phyloP scores from a whole-genome alignment of 441 rosid genomes.

The Gossypium davidsonii region DNA sequence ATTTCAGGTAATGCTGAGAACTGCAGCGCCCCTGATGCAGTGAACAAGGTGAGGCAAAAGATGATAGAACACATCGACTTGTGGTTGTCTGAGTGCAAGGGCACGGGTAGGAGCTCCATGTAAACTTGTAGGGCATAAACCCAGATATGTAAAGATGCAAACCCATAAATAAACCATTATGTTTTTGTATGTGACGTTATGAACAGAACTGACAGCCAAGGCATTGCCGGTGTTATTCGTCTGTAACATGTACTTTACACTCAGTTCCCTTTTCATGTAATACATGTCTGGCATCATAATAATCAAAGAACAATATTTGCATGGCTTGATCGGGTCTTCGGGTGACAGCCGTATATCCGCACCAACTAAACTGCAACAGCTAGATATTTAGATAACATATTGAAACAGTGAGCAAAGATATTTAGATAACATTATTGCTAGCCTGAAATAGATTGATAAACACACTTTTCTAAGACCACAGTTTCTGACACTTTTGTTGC shows the following conservation, averaged over 20 bases:
- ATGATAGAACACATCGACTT: constrained; percentile 69
- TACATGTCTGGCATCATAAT: no score
- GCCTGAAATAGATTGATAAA: background rate
- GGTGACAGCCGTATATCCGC: background rate
- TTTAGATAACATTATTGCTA: no score
- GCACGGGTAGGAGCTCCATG: constrained; percentile 35
- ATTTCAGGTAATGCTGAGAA: constrained; percentile 61
- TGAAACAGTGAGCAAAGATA: no score
- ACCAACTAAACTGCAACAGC: background rate
- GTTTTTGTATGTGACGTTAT: constrained; percentile 16
- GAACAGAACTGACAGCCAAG: background rate
- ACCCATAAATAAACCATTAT: constrained; percentile 7
- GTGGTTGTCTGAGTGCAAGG: constrained; percentile 81
- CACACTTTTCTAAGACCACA: background rate
- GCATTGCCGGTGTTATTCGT: no score
- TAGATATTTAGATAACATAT: background rate
- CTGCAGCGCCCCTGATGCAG: constrained; percentile 82
- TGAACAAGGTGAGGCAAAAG: constrained; percentile 71
- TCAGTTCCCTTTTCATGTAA: no score
- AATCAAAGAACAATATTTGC: no score
- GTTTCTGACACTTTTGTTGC: background rate
- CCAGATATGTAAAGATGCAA: background rate
- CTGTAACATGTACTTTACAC: no score
- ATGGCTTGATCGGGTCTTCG: background rate
- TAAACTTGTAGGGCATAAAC: constrained; percentile 16